Evolutionary conservation across 169 alveolate species (phyloP).

Genomic region (Plasmodium coatneyi): DNA sequence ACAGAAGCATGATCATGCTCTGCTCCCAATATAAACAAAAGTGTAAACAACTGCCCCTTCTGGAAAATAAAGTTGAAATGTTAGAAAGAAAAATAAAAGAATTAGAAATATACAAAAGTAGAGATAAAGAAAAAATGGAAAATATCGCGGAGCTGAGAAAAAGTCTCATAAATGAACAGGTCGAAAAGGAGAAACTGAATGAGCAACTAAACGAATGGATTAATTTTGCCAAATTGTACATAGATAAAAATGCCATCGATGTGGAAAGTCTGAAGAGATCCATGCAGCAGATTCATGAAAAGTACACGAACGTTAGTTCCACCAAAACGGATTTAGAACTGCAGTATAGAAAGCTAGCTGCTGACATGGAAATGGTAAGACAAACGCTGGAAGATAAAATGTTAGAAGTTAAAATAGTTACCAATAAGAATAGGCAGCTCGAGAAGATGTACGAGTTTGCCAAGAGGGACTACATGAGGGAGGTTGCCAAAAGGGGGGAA

Average conservation of each 20-base stretch:
- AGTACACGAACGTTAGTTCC: conserved; percentile 28
- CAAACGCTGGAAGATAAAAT: conserved; percentile 39
- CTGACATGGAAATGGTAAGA: conserved; percentile 15
- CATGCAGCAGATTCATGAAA: conserved; percentile 42
- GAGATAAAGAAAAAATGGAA: conserved; percentile 49
- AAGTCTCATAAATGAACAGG: conserved; percentile 20
- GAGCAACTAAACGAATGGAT: conserved; percentile 57
- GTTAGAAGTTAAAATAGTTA: conserved; percentile 37
- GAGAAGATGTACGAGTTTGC: conserved; percentile 38
- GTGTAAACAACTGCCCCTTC: conserved; percentile 24
- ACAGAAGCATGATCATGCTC: conserved; percentile 53
- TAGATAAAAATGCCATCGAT: conserved; percentile 36
- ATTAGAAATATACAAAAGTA: conserved; percentile 9
- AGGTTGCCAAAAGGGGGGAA: conserved; percentile 33
- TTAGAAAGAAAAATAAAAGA: conserved; percentile 60
- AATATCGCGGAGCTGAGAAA: conserved; percentile 31
- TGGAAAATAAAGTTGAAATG: conserved; percentile 50
- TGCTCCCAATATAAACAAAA: conserved; percentile 73
- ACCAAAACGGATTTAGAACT: conserved; percentile 53
- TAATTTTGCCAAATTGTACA: conserved; percentile 46
- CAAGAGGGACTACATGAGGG: conserved; percentile 26
- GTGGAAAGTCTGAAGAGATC: conserved; percentile 20
- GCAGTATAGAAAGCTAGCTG: conserved; percentile 1
- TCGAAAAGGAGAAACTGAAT: conserved; percentile 47
- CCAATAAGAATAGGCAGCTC: conserved; percentile 21